These are phyloP conservation scores for Hyaloscypha bicolor DNA, from an alignment of 495 filamentous ascomycete species.

Conservation along the genomic window DNA sequence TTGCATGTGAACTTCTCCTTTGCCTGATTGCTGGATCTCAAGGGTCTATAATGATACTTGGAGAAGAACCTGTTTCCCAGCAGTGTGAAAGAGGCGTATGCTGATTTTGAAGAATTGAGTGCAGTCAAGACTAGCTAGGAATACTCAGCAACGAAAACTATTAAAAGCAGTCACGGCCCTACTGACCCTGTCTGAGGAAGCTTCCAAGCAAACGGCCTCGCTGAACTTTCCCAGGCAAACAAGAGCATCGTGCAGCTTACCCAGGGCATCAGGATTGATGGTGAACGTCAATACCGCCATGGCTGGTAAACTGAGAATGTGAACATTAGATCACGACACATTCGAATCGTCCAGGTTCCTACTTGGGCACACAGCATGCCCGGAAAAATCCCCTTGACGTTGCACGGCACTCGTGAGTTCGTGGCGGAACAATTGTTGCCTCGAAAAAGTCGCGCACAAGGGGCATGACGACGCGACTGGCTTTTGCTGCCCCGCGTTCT, in stretches of 20 bases:
- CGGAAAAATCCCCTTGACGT: not conserved
- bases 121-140: constrained; percentile 76
- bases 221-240: constrained; percentile 89
- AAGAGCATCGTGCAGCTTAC: constrained; percentile 79
- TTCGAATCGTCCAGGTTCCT: not conserved
- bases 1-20: constrained; percentile 71
- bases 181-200: constrained; percentile 69
- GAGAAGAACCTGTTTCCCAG: constrained; percentile 78
- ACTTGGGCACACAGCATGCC: constrained; percentile 1
- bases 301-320: not conserved
- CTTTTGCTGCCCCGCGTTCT: constrained; percentile 17
- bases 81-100: constrained; percentile 82
- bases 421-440: not conserved
- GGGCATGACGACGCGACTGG: not conserved
- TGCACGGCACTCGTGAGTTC: not conserved
- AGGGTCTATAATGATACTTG: constrained; percentile 65
- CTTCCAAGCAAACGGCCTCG: constrained; percentile 86
- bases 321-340: not conserved
- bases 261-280: constrained; percentile 71
- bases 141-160: constrained; percentile 2
- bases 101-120: constrained; percentile 90
- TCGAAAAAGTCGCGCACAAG: constrained; percentile 4
- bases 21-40: constrained; percentile 25
- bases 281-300: constrained; percentile 82
- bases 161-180: not conserved